A percentile compares a stretch with the other conserved stretches of the same genome.
These are phyloP conservation scores for Mucor saturninus DNA, from an alignment of 371 early-diverging fungal species.

Conservation along the genomic window DNA sequence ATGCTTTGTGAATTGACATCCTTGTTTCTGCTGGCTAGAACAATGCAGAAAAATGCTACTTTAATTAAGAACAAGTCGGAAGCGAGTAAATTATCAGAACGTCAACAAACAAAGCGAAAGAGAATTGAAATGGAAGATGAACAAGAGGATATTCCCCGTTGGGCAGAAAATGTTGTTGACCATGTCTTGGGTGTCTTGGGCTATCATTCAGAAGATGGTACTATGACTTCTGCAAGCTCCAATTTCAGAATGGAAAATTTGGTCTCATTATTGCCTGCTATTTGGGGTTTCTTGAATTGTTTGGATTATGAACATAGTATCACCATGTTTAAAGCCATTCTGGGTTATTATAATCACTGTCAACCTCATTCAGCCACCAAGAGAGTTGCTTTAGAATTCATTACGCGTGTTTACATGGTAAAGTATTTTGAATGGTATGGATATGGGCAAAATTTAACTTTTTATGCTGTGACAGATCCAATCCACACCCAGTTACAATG, in stretches of 20 bases:
- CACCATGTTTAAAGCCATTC: slow-evolving; percentile 46
- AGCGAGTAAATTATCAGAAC: slow-evolving; percentile 7
- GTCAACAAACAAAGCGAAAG: slow-evolving; percentile 25
- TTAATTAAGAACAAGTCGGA: background rate
- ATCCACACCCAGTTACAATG: slow-evolving; percentile 46
- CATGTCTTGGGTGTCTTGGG: slow-evolving; percentile 59
- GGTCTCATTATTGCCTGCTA: slow-evolving; percentile 55
- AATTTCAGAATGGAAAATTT: slow-evolving; percentile 60
- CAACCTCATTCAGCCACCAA: slow-evolving; percentile 47
- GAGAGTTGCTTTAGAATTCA: slow-evolving; percentile 44
- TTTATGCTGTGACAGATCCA: slow-evolving; percentile 33
- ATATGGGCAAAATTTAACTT: too few species aligned
- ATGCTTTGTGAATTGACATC: slow-evolving; percentile 71
- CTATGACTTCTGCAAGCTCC: slow-evolving; percentile 28
- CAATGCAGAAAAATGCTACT: slow-evolving; percentile 16
- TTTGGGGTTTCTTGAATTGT: slow-evolving; percentile 66
- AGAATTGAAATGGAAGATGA: slow-evolving; percentile 21
- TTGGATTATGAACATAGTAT: slow-evolving; percentile 44
- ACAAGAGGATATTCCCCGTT: slow-evolving; percentile 41
- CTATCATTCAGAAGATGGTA: slow-evolving; percentile 26
- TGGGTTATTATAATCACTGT: slow-evolving; percentile 40
- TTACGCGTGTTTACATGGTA: slow-evolving; percentile 48
- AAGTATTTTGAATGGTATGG: too few species aligned
- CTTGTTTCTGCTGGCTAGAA: slow-evolving; percentile 56
- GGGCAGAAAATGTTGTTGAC: slow-evolving; percentile 61